Base-by-base conservation (phyloP, 257 asterid species). In the Cordia subcordata region DNA sequence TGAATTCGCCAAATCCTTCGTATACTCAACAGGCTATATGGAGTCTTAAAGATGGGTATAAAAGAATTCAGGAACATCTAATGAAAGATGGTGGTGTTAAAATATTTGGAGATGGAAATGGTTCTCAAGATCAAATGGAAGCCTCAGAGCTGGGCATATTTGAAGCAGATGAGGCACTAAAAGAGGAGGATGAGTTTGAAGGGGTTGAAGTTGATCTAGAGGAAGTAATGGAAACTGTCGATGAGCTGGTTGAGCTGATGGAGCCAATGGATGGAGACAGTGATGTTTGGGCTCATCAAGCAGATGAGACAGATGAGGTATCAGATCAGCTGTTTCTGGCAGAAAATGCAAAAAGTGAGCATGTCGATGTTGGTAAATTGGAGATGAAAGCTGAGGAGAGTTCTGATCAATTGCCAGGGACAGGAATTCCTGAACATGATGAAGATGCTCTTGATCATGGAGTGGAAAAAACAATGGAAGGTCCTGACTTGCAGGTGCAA, bases 1-100 rank as follows among this genome's bases (percentile, higher is more conserved):
- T 65, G 79, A 66, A 72, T 60, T 65, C 79, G 20, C 68, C 82
- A 35, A 32, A 63, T 3, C 32, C 74, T 51, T 65, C 68, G 5
- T 66, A 77, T 0, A 33, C 62, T 64, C 70, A 64, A 44, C 76
- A n/a, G 57, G 72, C 58, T 57, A 45, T 62, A 45, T 64, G 68
- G 70, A 63, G 61, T 45, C 32, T 58, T 19, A 55, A 44, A 62
- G 79, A 81, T 67, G 62, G 74, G 13, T 69, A 42, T 68, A 9
- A 53, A 39, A 20, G 71, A 59, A 49, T 68, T 45, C 77, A 66
- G 67, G 71, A 70, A n/a, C 52, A 52, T 61, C 42, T 74, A 52
- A 61, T 73, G 44, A 87, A 74, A 53, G 68, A 68, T 53, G 58
- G 65, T 47, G 39, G 63, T 32, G 37, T 21, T 55, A 68, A 66